These are phyloP conservation scores for Tylopilus balloui DNA, from an alignment of 768 basidiomycete genomes.

Conservation along the genomic window DNA sequence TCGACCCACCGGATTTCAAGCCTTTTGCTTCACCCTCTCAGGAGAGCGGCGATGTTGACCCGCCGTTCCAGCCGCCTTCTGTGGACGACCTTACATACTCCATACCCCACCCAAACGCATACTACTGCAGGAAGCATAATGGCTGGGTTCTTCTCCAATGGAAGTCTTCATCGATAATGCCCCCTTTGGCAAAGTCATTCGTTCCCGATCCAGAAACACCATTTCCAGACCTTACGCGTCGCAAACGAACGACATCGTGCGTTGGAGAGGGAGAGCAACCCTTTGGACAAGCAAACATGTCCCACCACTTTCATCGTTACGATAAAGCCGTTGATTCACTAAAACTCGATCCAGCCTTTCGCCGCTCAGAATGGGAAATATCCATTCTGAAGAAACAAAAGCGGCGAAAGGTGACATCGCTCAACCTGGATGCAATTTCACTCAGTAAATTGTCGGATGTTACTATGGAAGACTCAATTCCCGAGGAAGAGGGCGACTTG, in stretches of 20 bases:
- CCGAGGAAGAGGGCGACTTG: slow-evolving; percentile 46
- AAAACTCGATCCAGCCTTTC: slow-evolving; percentile 58
- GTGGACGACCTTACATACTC: slow-evolving; percentile 62
- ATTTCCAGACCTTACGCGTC: slow-evolving; percentile 54
- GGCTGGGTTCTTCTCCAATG: slow-evolving; percentile 76
- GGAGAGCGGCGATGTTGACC: slow-evolving; percentile 15
- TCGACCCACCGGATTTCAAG: slow-evolving; percentile 32
- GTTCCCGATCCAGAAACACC: slow-evolving; percentile 35
- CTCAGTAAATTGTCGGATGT: slow-evolving; percentile 26
- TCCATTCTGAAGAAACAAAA: slow-evolving; percentile 47
- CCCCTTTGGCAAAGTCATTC: slow-evolving; percentile 58
- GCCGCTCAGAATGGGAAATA: slow-evolving; percentile 58
- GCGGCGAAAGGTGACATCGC: slow-evolving; percentile 46
- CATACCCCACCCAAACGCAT: slow-evolving; percentile 77
- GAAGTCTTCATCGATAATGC: slow-evolving; percentile 58
- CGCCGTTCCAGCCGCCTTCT: slow-evolving; percentile 40
- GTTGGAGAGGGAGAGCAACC: slow-evolving; percentile 46
- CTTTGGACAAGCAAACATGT: slow-evolving; percentile 48
- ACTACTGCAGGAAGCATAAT: slow-evolving; percentile 78
- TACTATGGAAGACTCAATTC: slow-evolving; percentile 28
- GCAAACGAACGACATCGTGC: slow-evolving; percentile 49
- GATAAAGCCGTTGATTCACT: slow-evolving; percentile 64
- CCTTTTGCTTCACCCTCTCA: slow-evolving; percentile 18
- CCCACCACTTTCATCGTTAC: slow-evolving; percentile 82
- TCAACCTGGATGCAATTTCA: slow-evolving; percentile 30